Base-by-base conservation (phyloP, 2,329 filamentous ascomycete genomes). In the Aspergillus hiratsukae region DNA sequence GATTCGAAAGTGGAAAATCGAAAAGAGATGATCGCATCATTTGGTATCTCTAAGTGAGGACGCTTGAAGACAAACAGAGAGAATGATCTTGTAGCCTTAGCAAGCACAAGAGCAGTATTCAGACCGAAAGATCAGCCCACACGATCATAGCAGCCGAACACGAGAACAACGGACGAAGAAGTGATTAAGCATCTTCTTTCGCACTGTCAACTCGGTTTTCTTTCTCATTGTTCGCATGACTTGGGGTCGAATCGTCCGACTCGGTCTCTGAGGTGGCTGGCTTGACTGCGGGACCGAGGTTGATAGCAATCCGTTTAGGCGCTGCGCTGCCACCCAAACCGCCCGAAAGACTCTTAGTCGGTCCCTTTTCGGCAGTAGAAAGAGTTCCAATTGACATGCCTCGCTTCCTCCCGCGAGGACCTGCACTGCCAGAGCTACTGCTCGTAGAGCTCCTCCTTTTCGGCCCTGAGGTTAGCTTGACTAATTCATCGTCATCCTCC, bases 401-500 rank as follows among this genome's bases (percentile, higher is more conserved):
- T 56, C 69, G 70, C 54, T 72, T 74, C 48, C 69, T 66, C 48
- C 69, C 64, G 27, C 75, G 37, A 10, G 67, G 60, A 8, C 71
- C 70, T 14, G 69, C 65, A 49, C 70, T 69, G 25, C 64, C 64
- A 4, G 69, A 66, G 50, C 70, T 72, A 50, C 71, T 68, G 35
- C 68, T 69, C 11, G 68, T 75, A 11, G 76, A 79, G 57, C 75
- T 78, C 57, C 78, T 71, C 52, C 78, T 72, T 62, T 79, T 79
- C 1, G 75, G 71, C 25, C 72, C 75, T 9, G 72, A 70, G 61
- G 90, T 85, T 65, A 97, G 81, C 74, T 94, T 96, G 54, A 87
- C 86, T n/a, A 97, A 77, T 67, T 93, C 90, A 62, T 97, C 92
- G 55, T 96, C 92, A 48, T 97, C 93, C 59, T 97, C 93, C 69